Conservation (phyloP, 208 protist genomes). For the Acanthamoeba polyphaga region DNA sequence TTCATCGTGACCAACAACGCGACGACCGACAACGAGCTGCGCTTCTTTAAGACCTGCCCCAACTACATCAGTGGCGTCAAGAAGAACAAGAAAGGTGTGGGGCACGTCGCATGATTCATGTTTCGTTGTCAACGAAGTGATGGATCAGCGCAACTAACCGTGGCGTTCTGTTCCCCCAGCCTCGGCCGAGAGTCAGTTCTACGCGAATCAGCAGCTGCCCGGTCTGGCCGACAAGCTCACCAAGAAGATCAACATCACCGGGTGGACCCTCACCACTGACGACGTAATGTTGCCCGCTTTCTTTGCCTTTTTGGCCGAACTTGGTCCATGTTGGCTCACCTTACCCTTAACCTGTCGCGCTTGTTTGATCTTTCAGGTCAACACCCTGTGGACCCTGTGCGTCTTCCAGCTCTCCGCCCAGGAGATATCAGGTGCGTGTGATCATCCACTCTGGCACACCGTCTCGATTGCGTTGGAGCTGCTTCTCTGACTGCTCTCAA, state of each 20-base stretch:
- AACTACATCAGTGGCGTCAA: background rate
- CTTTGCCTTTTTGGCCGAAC: background rate
- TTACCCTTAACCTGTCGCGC: too few relatives aligned
- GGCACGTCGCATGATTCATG: too few relatives aligned
- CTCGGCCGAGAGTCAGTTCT: background rate
- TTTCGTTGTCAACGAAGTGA: too few relatives aligned
- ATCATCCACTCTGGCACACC: background rate
- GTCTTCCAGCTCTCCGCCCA: conserved; percentile 41
- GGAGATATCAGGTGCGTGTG: background rate
- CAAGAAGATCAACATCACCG: background rate
- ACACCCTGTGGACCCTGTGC: conserved; percentile 24
- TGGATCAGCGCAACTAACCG: too few relatives aligned
- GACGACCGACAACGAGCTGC: conserved; percentile 11
- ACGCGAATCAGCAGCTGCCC: background rate
- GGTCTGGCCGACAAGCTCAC: background rate
- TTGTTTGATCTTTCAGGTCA: background rate
- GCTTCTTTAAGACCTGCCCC: conserved; percentile 37
- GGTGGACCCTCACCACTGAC: conserved; percentile 26
- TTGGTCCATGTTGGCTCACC: background rate
- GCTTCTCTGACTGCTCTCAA: background rate
- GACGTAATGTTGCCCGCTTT: background rate
- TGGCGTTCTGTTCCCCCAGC: background rate
- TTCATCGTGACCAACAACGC: conserved; percentile 7
- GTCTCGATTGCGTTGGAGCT: too few relatives aligned
- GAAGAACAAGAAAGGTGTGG: background rate